These are phyloP conservation scores for Fusarium mundagurra DNA, from an alignment of 2,329 filamentous ascomycete species.

Conservation along the genomic window DNA sequence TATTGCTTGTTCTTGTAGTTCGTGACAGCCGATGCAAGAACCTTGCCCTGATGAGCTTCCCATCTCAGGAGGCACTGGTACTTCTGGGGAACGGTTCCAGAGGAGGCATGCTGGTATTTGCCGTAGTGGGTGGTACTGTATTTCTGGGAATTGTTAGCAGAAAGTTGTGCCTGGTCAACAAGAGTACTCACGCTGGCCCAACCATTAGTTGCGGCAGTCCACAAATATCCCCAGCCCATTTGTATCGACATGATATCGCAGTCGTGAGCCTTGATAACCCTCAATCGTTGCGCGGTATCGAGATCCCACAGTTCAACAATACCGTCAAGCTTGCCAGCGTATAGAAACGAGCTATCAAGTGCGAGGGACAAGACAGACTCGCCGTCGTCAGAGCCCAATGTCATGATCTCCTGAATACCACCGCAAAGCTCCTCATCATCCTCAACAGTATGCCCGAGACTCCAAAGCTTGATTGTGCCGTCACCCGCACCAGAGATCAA, in stretches of 20 bases:
- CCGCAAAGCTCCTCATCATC: conserved; percentile 59
- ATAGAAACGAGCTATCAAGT: conserved; percentile 90
- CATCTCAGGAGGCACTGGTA: conserved; percentile 83
- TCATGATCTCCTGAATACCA: conserved; percentile 75
- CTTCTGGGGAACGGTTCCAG: conserved; percentile 74
- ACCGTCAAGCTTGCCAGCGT: conserved; percentile 87
- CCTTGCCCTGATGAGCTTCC: conserved; percentile 86
- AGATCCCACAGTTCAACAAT: conserved; percentile 97
- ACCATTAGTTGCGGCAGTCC: conserved; percentile 91
- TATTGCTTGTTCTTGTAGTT: conserved; percentile 77
- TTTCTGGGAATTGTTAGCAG: conserved; percentile 58
- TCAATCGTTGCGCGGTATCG: conserved; percentile 88
- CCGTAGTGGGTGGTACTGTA: conserved; percentile 74
- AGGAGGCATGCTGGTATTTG: conserved; percentile 59
- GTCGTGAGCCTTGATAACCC: conserved; percentile 83
- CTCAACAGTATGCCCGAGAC: conserved; percentile 57
- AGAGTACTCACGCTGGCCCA: conserved; percentile 74
- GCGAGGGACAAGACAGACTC: conserved; percentile 80
- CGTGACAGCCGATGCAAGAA: conserved; percentile 83
- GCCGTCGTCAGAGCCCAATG: conserved; percentile 68
- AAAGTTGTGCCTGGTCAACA: fast-evolving
- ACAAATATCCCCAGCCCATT: conserved; percentile 85
- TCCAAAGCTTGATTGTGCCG: conserved; percentile 95
- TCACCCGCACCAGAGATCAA: conserved; percentile 93
- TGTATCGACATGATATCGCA: conserved; percentile 88